phyloP scores from a whole-genome alignment of 2,329 filamentous ascomycete species.

The Teratosphaeria viscida region DNA sequence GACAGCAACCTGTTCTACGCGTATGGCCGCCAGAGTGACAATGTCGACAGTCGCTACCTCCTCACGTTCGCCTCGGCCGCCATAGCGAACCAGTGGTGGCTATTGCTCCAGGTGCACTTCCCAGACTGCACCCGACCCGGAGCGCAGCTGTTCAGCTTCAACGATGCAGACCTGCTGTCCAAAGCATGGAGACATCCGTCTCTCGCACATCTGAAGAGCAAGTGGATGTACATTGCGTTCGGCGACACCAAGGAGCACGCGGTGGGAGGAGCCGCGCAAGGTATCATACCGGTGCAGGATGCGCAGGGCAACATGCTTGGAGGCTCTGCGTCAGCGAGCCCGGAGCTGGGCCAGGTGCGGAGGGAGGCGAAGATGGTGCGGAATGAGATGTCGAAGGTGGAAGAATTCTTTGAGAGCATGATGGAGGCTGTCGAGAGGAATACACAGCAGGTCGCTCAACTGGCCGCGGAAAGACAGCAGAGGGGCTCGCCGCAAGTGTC shows the following conservation, averaged over 20 bases:
- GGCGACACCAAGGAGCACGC: constrained; percentile 9
- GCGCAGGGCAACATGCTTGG: constrained; percentile 16
- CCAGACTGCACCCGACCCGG: constrained; percentile 18
- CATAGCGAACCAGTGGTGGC: constrained; percentile 25
- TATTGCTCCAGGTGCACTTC: constrained; percentile 20
- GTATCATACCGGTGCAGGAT: constrained; percentile 21
- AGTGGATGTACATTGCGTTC: constrained; percentile 23
- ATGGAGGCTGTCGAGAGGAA: constrained; percentile 17
- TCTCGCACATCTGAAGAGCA: constrained; percentile 21
- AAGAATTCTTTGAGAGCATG: constrained; percentile 17
- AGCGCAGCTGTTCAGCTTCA: constrained; percentile 24
- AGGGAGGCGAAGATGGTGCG: constrained; percentile 9
- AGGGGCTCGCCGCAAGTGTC: constrained; percentile 14
- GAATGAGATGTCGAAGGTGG: constrained; percentile 11
- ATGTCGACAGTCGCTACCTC: constrained; percentile 21
- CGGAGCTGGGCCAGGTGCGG: constrained; percentile 5
- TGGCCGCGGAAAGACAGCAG: neutral
- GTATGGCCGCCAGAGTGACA: constrained; percentile 18
- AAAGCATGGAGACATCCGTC: constrained; percentile 20
- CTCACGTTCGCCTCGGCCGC: constrained; percentile 23
- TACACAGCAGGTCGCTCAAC: constrained; percentile 11
- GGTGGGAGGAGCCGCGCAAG: constrained; percentile 16
- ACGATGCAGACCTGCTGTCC: constrained; percentile 16
- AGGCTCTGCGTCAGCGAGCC: constrained; percentile 9
- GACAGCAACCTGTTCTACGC: constrained; percentile 21